Evolutionary conservation across 2,329 filamentous ascomycete species (phyloP).

Genomic region (Decorospora gaudefroyi): DNA sequence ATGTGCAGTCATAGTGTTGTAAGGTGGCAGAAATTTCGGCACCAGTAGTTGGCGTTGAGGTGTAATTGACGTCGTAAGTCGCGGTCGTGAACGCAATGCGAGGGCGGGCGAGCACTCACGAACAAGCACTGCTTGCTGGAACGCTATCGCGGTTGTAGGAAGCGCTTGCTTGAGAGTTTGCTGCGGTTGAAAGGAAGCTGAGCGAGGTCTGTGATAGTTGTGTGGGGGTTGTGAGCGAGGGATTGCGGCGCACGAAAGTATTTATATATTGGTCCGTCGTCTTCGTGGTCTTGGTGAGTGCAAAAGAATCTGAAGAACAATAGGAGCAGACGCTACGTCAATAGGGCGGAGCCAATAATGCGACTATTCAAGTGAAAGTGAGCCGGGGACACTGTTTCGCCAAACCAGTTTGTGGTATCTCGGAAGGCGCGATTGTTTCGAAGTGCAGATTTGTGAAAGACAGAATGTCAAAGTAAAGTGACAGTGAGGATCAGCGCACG

Average conservation of each 20-base stretch:
- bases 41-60: background rate
- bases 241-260: background rate
- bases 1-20: background rate
- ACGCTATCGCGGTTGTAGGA: background rate
- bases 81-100: background rate
- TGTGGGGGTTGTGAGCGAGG: background rate
- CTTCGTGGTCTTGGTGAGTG: too few relatives aligned
- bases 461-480: background rate
- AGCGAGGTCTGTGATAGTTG: background rate
- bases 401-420: too few relatives aligned
- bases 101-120: background rate
- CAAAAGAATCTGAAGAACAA: too few relatives aligned
- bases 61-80: background rate
- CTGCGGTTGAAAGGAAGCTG: background rate
- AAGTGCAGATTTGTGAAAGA: background rate
- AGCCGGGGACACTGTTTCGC: background rate
- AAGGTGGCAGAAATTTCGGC: background rate
- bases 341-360: background rate
- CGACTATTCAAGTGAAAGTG: background rate
- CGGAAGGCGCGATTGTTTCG: background rate
- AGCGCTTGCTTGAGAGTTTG: background rate
- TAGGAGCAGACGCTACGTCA: too few relatives aligned
- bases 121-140: slow-evolving; percentile 6
- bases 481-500: background rate
- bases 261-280: background rate